Conservation (phyloP, 805 yeast genomes). For the Saccharomycopsis oosterbeekiorum region DNA sequence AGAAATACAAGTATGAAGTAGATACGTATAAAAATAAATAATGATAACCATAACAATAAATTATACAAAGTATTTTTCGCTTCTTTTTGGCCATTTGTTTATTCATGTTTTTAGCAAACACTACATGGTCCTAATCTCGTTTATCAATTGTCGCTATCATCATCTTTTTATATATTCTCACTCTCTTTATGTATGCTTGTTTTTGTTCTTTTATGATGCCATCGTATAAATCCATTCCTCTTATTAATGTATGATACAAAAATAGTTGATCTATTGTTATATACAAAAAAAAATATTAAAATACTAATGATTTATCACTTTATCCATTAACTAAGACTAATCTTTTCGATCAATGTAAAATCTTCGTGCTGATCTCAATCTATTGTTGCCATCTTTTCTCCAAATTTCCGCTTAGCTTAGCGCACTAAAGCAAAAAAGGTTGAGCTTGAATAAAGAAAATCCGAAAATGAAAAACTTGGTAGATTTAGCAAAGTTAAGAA, state of each 20-base stretch:
- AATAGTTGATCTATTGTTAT: background rate
- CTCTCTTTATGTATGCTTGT: background rate
- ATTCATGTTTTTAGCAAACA: background rate
- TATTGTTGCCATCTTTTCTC: too few relatives aligned
- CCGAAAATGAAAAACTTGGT: too few relatives aligned
- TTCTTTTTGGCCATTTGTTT: background rate
- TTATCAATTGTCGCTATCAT: background rate
- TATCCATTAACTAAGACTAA: too few relatives aligned
- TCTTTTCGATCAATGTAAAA: background rate
- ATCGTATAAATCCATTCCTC: background rate
- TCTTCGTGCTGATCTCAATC: too few relatives aligned
- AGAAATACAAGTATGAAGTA: slow-evolving; percentile 18
- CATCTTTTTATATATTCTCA: background rate
- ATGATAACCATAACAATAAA: background rate
- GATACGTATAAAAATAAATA: slow-evolving; percentile 16
- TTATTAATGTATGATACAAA: background rate
- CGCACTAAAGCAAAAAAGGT: too few relatives aligned
- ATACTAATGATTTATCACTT: background rate
- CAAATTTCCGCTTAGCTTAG: too few relatives aligned
- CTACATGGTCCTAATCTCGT: background rate
- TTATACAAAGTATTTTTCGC: background rate
- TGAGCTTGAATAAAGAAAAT: too few relatives aligned
- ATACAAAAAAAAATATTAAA: background rate
- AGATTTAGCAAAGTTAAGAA: too few relatives aligned
- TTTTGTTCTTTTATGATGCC: background rate